phyloP scores from a whole-genome alignment of 805 yeast genomes.

The Pichia phayaonensis region DNA sequence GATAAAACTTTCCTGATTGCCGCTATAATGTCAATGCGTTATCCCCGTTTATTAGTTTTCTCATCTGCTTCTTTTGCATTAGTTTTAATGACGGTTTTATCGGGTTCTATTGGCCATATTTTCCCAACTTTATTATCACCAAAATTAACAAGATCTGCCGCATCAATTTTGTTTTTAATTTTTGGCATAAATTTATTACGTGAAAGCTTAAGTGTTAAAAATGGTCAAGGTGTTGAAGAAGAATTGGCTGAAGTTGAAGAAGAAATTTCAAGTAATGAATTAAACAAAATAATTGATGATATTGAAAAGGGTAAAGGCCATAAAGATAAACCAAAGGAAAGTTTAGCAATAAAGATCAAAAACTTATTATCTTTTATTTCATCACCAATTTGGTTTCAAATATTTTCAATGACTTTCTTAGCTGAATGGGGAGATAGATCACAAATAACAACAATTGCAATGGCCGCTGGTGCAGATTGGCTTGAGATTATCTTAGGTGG shows the following conservation, averaged over 20 bases:
- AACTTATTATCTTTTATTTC: slow-evolving; percentile 56
- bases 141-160: slow-evolving; percentile 70
- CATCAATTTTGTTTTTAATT: slow-evolving; percentile 71
- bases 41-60: slow-evolving; percentile 75
- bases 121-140: slow-evolving; percentile 79
- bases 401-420: slow-evolving; percentile 88
- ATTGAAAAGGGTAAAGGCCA: slow-evolving; percentile 46
- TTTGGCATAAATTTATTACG: slow-evolving; percentile 69
- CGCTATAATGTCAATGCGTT: slow-evolving; percentile 96
- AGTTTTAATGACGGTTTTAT: slow-evolving; percentile 82
- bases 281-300: slow-evolving; percentile 42
- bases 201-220: slow-evolving; percentile 81
- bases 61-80: slow-evolving; percentile 80
- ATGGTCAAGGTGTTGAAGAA: slow-evolving; percentile 81
- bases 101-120: slow-evolving; percentile 88
- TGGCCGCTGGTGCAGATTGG: slow-evolving; percentile 95
- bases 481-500: slow-evolving; percentile 88
- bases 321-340: background rate
- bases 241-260: slow-evolving; percentile 96
- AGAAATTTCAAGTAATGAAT: slow-evolving; percentile 63
- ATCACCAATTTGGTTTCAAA: slow-evolving; percentile 90
- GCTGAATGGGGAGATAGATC: slow-evolving; percentile 99
- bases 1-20: slow-evolving; percentile 96
- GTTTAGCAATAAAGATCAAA: slow-evolving; percentile 26
- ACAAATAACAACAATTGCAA: slow-evolving; percentile 95